A percentile compares a stretch with the other conserved stretches of the same genome.
Conservation (phyloP, 257 asterid genomes). For the Fraxinus anomala region DNA sequence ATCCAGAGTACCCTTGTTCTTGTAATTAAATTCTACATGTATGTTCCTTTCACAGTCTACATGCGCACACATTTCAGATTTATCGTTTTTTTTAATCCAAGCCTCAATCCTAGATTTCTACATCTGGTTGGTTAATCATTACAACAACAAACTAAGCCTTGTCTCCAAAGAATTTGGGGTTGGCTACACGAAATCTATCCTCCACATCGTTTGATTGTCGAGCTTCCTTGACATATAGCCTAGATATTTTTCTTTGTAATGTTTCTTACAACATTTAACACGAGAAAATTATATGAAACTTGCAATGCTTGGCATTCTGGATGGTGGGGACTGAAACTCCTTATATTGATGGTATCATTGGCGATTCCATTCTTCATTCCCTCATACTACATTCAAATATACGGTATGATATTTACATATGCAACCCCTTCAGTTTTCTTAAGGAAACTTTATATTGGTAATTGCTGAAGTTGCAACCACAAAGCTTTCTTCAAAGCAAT, state of each 20-base stretch:
- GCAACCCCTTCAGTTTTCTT: background rate
- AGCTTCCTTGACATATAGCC: constrained; percentile 47
- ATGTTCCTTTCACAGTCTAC: background rate
- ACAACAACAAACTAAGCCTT: background rate
- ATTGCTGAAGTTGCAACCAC: background rate
- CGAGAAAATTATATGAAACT: constrained; percentile 52
- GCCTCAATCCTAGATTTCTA: background rate
- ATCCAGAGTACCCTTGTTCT: background rate
- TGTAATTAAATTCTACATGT: background rate
- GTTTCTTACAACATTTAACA: constrained; percentile 65
- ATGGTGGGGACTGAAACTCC: constrained; percentile 67
- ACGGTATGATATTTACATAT: constrained; percentile 44
- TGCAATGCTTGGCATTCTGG: constrained; percentile 87
- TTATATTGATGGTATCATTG: constrained; percentile 49
- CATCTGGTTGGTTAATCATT: background rate
- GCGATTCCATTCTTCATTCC: constrained; percentile 79
- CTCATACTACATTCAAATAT: constrained; percentile 63
- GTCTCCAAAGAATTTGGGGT: background rate
- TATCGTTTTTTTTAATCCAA: background rate
- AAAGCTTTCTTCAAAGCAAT: background rate
- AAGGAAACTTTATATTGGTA: background rate
- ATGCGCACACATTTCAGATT: background rate
- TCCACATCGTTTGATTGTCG: background rate
- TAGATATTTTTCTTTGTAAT: constrained; percentile 77
- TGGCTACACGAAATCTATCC: background rate